These are phyloP conservation scores for Kernera saxatilis DNA, from an alignment of 345 rosid genomes.

Conservation along the genomic window DNA sequence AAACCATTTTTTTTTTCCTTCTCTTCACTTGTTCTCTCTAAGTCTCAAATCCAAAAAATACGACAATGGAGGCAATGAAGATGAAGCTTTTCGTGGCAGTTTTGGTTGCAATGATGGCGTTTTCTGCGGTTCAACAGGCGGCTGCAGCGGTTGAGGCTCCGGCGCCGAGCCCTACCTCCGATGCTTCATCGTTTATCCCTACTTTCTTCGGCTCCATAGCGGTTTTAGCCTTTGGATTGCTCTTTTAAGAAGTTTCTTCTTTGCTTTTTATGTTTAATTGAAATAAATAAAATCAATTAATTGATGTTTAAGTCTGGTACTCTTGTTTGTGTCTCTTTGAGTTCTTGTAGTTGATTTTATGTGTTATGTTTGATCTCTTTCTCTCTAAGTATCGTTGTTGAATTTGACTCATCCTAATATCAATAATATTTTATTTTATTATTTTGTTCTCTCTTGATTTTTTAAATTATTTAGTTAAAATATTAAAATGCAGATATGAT, in stretches of 20 bases:
- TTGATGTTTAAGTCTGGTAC: neutral
- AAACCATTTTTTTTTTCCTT: neutral
- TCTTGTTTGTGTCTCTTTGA: slow-evolving; percentile 12
- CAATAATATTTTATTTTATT: slow-evolving; percentile 8
- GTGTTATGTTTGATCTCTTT: neutral
- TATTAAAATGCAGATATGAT: neutral
- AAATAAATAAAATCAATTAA: slow-evolving; percentile 1
- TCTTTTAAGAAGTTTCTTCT: slow-evolving; percentile 18
- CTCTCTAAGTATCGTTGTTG: slow-evolving; percentile 5
- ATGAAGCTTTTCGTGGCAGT: slow-evolving; percentile 31
- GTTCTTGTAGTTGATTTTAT: slow-evolving; percentile 13
- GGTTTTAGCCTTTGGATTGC: slow-evolving; percentile 23
- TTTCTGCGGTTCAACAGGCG: slow-evolving; percentile 24
- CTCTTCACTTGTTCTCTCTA: slow-evolving; percentile 12
- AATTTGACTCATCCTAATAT: slow-evolving; percentile 20
- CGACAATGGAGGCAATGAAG: slow-evolving; percentile 35
- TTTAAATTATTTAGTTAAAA: neutral
- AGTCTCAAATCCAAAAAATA: slow-evolving; percentile 6
- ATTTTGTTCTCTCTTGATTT: neutral
- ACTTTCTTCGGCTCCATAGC: slow-evolving; percentile 19
- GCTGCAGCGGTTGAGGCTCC: slow-evolving; percentile 31
- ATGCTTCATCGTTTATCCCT: slow-evolving; percentile 25
- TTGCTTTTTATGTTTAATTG: neutral
- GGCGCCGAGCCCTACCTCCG: slow-evolving; percentile 36
- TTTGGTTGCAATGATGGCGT: slow-evolving; percentile 22